Conservation (phyloP, 75 land plant species). For the Selaginella moellendorffii region DNA sequence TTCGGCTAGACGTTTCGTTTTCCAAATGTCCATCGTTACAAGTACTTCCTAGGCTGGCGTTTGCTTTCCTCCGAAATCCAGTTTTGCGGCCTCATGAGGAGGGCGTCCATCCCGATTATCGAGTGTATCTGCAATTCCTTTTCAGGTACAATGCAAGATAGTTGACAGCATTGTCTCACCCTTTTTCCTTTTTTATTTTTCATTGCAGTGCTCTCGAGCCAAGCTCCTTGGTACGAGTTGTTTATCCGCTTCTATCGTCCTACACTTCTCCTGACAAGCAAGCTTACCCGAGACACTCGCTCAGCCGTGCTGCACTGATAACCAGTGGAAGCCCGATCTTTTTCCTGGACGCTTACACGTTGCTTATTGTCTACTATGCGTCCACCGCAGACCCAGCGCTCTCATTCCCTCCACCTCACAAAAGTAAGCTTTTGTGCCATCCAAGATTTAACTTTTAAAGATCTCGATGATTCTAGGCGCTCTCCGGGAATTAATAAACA, state of each 20-base stretch:
- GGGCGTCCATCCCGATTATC: constrained; percentile 92
- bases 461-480: constrained; percentile 32
- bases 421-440: too few species aligned
- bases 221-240: constrained; percentile 58
- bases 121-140: constrained; percentile 89
- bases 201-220: constrained; percentile 83
- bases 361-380: constrained; percentile 83
- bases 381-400: constrained; percentile 76
- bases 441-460: too few species aligned
- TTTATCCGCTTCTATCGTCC: constrained; percentile 84
- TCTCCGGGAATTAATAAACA: constrained; percentile 60
- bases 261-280: constrained; percentile 83
- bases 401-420: constrained; percentile 97
- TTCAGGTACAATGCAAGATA: constrained; percentile 61
- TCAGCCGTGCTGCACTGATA: constrained; percentile 92
- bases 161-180: too few species aligned
- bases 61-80: constrained; percentile 82
- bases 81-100: constrained; percentile 89
- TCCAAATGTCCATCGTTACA: constrained; percentile 76
- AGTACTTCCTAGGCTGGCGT: constrained; percentile 68
- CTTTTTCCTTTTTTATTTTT: too few species aligned
- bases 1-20: constrained; percentile 61
- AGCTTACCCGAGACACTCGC: constrained; percentile 95
- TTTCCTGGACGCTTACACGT: constrained; percentile 87
- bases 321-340: constrained; percentile 97